Evolutionary conservation across 495 filamentous ascomycete genomes (phyloP).

Genomic region (Sordaria brevicollis): DNA sequence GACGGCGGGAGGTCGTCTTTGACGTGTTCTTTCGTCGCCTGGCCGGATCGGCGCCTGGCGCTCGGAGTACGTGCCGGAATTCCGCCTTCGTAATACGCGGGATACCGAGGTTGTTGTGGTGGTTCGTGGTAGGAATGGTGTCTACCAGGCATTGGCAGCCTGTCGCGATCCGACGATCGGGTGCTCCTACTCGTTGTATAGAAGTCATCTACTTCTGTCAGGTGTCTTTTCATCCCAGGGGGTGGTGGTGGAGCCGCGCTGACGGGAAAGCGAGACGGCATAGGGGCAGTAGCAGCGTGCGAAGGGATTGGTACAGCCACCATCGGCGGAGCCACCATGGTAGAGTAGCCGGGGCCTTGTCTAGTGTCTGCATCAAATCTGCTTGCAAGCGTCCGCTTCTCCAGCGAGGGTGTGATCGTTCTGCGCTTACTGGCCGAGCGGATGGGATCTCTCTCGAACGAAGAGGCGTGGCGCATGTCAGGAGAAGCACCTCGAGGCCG

Average conservation of each 20-base stretch:
- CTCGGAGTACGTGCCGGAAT: conserved; percentile 14
- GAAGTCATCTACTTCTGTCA: background rate
- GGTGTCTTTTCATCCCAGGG: background rate
- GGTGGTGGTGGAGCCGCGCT: background rate
- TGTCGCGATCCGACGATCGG: background rate
- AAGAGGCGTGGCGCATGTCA: conserved; percentile 18
- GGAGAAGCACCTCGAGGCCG: conserved; percentile 1
- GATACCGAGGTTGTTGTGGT: background rate
- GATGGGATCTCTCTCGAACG: conserved; percentile 27
- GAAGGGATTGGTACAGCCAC: conserved; percentile 14
- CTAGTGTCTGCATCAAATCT: conserved; percentile 33
- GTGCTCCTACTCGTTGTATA: background rate
- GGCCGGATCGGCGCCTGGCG: conserved; percentile 15
- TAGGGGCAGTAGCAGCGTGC: conserved; percentile 11
- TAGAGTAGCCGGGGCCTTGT: conserved; percentile 7
- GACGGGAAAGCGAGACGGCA: background rate
- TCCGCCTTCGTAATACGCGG: background rate
- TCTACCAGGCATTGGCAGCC: conserved; percentile 3
- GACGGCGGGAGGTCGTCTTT: conserved; percentile 26
- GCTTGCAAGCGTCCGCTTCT: conserved; percentile 18
- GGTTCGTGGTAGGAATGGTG: background rate
- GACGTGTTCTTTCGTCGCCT: conserved; percentile 14
- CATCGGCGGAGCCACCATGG: conserved; percentile 5
- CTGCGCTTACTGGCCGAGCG: background rate
- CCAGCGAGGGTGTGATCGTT: background rate